Base-by-base conservation (phyloP, 176 grass and related monocot species). In the Pontederia crassipes region DNA sequence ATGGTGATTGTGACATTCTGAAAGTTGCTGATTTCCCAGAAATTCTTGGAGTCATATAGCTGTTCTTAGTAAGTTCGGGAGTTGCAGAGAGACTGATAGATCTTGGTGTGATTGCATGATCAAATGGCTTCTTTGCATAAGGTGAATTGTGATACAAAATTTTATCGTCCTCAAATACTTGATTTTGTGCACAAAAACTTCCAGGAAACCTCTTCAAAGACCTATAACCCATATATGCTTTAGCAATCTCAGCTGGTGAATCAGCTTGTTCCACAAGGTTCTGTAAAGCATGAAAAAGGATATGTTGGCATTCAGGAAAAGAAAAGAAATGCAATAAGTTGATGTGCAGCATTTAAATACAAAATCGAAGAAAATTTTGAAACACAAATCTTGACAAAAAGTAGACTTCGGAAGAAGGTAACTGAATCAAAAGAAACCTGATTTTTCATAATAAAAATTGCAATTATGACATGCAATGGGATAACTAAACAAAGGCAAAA, bases 1-100 rank as follows among this genome's bases (percentile, higher is more conserved):
- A 84, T 72, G 86, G 70, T 60, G 86, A 78, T 12, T 53, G 74
- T 64, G 86, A 66, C 77, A 81, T 78, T 84, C 61, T 89, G 28
- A 78, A 64, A 63, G 81, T 64, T 52, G 62, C 66, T 28, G 76
- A 77, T 75, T 78, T 81, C 61, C 66, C 66, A 69, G 20, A 11
- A 69, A 56, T n/a, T 57, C 69, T 81, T 1, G 78, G 66, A 20
- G 65, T 75, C 57, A 14, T 17, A 40, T 24, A 72, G 28, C 59
- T 75, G 57, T 62, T 80, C 35, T 57, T 50, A 56, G 46, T 45
- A 67, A 0, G n/a, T 62, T 72, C 74, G 56, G 68, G 61, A 46
- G 51, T 10, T 18, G n/a, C 70, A 52, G 53, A 81, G 52, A 47
- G 45, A 48, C 35, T 32, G 48, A 81, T 53, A 78, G 86, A 50